Base-by-base conservation (phyloP, 2,329 filamentous ascomycete genomes). In the Diaporthe sp. region DNA sequence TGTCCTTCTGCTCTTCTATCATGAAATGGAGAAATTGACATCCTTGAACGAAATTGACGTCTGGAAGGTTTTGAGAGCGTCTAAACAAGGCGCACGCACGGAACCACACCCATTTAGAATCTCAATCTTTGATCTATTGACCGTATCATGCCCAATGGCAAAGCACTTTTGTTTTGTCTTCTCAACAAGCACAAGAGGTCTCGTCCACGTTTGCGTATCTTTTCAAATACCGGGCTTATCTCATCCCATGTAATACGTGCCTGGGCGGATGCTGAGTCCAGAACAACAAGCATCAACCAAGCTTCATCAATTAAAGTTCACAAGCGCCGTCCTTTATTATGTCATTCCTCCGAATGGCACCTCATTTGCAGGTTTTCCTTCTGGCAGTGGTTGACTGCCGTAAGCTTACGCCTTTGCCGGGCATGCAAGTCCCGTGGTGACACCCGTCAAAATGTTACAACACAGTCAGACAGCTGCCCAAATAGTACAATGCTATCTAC, bases 241-340 rank as follows among this genome's bases (percentile, higher is more conserved):
- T 68, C 47, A 40, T 22, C 33, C 64, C 45, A 2, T 52, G 45
- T 17, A 25, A 28, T 52, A 4, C 30, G 45, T 54, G 17, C 47
- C 33, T 40, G 45, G 64, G 45, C 64, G 10, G 47, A 52, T 17
- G 19, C 40, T 3, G 64, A 68, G 33, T 68, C 64, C 64, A 68
- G 33, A 40, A 40, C 30, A 54, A 38, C 28, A 7, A 54, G 30
- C 22, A 40, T 68, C 47, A 52, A 25, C 19, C 64, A 40, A 40
- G 28, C 45, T 52, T 52, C 45, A 40, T 68, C 33, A 54, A 68
- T 54, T 54, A 68, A 68, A 22, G 33, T 68, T 68, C n/a, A 3
- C 47, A 68, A 54, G 64, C 47, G 64, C 47, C 9, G 17, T 15
- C n/a, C 33, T 40, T 8, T 28, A 30, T 54, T 40, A 54, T 68